Evolutionary conservation across 1,139 yeast species (phyloP).

Genomic region (Lodderomyces parapsilosis): DNA sequence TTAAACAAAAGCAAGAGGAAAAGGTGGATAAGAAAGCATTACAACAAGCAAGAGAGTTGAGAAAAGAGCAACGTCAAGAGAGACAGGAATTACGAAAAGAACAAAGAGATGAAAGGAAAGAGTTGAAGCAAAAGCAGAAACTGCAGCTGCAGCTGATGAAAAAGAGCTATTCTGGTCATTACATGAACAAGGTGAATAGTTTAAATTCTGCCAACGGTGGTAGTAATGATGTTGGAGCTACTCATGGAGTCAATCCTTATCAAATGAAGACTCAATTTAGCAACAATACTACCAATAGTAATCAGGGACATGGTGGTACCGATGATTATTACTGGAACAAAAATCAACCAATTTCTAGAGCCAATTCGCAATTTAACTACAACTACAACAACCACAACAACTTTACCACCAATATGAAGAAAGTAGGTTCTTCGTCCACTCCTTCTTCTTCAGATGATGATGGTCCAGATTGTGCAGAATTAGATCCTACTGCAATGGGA

Average conservation of each 20-base stretch:
- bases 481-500: slow-evolving; percentile 1
- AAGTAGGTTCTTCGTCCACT: neutral
- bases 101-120: slow-evolving; percentile 15
- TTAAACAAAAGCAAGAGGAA: slow-evolving; percentile 1
- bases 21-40: slow-evolving; percentile 3
- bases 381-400: neutral
- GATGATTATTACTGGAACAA: neutral
- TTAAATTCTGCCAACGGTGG: slow-evolving; percentile 10
- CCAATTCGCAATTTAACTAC: slow-evolving; percentile 4
- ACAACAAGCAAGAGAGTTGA: slow-evolving; percentile 11
- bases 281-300: neutral
- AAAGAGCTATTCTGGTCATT: slow-evolving; percentile 11
- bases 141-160: slow-evolving; percentile 9
- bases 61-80: slow-evolving; percentile 12
- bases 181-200: slow-evolving; percentile 8
- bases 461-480: slow-evolving; percentile 1
- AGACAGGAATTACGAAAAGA: slow-evolving; percentile 13
- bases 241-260: slow-evolving; percentile 9
- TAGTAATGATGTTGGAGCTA: slow-evolving; percentile 5
- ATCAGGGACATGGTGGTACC: neutral
- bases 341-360: slow-evolving; percentile 6
- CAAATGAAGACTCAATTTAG: slow-evolving; percentile 6
- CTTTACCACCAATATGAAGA: neutral
- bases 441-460: slow-evolving; percentile 2
- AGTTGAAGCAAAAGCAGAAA: slow-evolving; percentile 13